phyloP scores from a whole-genome alignment of 495 filamentous ascomycete genomes.

The Daldinia grandis region DNA sequence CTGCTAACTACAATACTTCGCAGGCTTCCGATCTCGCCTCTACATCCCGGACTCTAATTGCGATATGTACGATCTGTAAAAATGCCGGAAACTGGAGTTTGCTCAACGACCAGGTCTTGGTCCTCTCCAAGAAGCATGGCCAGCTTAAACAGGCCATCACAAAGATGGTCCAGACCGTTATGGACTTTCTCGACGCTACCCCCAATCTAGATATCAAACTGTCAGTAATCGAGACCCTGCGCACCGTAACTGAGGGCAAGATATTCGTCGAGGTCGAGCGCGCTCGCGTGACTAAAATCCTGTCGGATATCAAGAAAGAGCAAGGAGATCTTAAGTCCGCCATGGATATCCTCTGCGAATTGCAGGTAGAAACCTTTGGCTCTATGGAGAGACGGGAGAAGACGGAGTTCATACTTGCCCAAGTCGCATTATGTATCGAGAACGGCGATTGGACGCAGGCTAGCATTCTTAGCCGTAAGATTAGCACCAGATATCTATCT shows the following conservation, averaged over 20 bases:
- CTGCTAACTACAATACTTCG: conserved; percentile 17
- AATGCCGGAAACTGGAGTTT: conserved; percentile 89
- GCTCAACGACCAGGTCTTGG: conserved; percentile 93
- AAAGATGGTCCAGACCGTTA: conserved; percentile 97
- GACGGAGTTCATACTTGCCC: conserved; percentile 96
- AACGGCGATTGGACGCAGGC: conserved; percentile 96
- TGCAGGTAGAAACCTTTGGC: conserved; percentile 98
- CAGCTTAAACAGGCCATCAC: conserved; percentile 99
- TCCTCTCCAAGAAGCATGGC: conserved; percentile 98
- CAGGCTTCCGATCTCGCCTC: conserved; percentile 95
- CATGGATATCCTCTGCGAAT: conserved; percentile 91
- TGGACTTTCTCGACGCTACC: conserved; percentile 84
- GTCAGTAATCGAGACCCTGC: conserved; percentile 89
- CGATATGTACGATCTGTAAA: conserved; percentile 93
- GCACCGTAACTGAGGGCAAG: conserved; percentile 98
- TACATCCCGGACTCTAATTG: conserved; percentile 84
- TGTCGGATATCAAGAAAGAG: conserved; percentile 95
- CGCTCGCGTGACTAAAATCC: conserved; percentile 90
- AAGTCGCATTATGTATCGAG: conserved; percentile 94
- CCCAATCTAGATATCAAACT: conserved; percentile 87
- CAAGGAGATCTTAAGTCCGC: conserved; percentile 92
- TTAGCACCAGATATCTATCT: conserved; percentile 89
- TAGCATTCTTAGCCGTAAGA: conserved; percentile 92
- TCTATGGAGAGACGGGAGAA: conserved; percentile 98
- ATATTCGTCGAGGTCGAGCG: conserved; percentile 99